Evolutionary conservation across 345 rosid genomes (phyloP), one percentile per base, ranked within the genome.

Genomic region (Euphorbia pulcherrima): DNA sequence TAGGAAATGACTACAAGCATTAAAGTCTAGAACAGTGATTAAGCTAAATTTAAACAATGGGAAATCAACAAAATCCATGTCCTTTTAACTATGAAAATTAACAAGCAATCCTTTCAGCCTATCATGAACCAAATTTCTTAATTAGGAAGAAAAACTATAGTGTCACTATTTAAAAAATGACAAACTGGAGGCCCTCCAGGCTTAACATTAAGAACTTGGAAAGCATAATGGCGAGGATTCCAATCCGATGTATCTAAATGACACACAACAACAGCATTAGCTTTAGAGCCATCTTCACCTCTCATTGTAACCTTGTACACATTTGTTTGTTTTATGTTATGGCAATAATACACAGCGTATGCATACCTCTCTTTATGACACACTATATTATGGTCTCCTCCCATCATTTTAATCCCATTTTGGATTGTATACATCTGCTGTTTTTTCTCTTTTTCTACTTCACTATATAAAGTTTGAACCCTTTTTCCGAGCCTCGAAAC

Each of bases 261-360:
- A 46, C 72, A 73, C 8, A 67, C 13, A 16, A 59, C 57, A 5
- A 53, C 47, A 50, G 62, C 67, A 6, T 60, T 5, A 39, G 50
- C 26, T 26, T 54, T 60, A 9, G 37, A 50, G 17, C 72, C 29
- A 52, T 73, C 62, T 12, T 5, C 67, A 40, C 71, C 76, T 6
- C 2, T 10, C 3, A 73, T 41, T 14, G 40, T 35, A 60, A 52
- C 62, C 61, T 4, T 6, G 30, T 73, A 60, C 4, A 27, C 48
- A 53, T 17, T 53, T 20, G 71, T 67, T 14, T 7, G n/a, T 13
- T 18, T 18, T 4, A 68, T 52, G 7, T 20, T 16, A 44, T 67
- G 76, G 33, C 67, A 72, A 20, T 66, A 72, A 60, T 47, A 72
- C 2, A 72, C 54, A 26, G 62, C 71, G 20, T 65, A 72, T 6